phyloP scores from a whole-genome alignment of 208 protist genomes.

The Acanthamoeba castellanii region DNA sequence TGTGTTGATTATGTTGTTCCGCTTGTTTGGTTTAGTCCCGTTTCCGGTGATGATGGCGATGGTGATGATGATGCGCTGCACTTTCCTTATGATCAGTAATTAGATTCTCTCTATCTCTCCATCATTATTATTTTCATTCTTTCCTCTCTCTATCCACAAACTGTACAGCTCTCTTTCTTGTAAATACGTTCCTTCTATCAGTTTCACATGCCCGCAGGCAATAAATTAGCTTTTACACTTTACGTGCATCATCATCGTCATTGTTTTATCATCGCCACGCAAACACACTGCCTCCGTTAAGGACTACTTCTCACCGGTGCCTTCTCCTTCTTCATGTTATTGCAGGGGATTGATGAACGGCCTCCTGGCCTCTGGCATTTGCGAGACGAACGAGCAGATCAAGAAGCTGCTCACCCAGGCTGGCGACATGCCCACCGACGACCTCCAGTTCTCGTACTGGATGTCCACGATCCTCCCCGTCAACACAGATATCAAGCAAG shows the following conservation, averaged over 20 bases:
- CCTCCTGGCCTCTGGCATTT: not conserved
- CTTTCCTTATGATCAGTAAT: not conserved
- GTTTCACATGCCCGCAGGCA: not conserved
- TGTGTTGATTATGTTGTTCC: not conserved
- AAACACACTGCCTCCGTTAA: too few relatives aligned
- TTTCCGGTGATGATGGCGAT: not conserved
- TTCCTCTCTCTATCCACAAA: not conserved
- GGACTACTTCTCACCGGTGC: not conserved
- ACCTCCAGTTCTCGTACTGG: conserved; percentile 26
- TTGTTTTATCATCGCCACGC: not conserved
- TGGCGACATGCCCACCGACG: conserved; percentile 40
- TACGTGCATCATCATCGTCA: not conserved
- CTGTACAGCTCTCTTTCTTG: not conserved
- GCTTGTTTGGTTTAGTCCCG: not conserved
- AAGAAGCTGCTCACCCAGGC: conserved; percentile 9
- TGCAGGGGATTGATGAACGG: not conserved
- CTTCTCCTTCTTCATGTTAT: not conserved
- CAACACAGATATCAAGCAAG: conserved; percentile 50
- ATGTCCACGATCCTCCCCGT: conserved; percentile 35
- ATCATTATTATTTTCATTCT: not conserved
- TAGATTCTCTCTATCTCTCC: not conserved
- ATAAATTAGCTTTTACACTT: not conserved
- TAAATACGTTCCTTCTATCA: not conserved
- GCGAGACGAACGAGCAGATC: conserved; percentile 32
- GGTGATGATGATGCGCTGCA: not conserved